Base-by-base conservation (phyloP, 78 protist species). In the Chrysochromulina tobinii region DNA sequence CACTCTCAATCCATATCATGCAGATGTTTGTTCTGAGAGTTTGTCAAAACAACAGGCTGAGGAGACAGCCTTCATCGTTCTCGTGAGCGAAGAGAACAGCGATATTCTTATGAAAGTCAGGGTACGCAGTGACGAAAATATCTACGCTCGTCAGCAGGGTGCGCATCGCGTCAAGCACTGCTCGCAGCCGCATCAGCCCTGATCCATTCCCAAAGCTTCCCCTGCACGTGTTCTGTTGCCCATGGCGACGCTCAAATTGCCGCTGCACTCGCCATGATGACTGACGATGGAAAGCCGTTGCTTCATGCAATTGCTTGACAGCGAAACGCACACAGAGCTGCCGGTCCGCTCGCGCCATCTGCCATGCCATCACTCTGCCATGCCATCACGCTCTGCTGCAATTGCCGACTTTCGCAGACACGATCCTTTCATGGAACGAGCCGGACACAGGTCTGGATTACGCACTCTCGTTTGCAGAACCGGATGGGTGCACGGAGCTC, bases 351-450 rank as follows among this genome's bases (percentile, higher is more conserved):
- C 21, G 64, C 64, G 14, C 64, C 14, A 7, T 7, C 64, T 14
- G 21, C 21, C 64, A 12, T 59, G 8, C 21, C 64, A 59, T 59
- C 14, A 14, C 21, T 12, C 14, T 59, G 64, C 64, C 64, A 14
- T 12, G 14, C 21, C 8, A 12, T 12, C 64, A 7, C 8, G 64
- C 21, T 14, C 64, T 59, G 64, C 64, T 12, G 8, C 21, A 7
- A 12, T 59, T 7, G 21, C 21, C 14, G 64, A 7, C 14, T 12
- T 59, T 59, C 14, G n/a, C 57, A 85, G 97, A 96, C 27, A 89
- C 95, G 3, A 89, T 96, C 25, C 92, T 96, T 51, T 95, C 96
- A 5, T 96, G 98, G 98, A 86, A 93, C 12, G 96, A 96, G 21
- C 96, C 97, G 7, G 93, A 93, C 61, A 93, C 93, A 4, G 61